These are phyloP conservation scores for Microcos paniculata DNA, from an alignment of 345 rosid species.

Conservation along the genomic window DNA sequence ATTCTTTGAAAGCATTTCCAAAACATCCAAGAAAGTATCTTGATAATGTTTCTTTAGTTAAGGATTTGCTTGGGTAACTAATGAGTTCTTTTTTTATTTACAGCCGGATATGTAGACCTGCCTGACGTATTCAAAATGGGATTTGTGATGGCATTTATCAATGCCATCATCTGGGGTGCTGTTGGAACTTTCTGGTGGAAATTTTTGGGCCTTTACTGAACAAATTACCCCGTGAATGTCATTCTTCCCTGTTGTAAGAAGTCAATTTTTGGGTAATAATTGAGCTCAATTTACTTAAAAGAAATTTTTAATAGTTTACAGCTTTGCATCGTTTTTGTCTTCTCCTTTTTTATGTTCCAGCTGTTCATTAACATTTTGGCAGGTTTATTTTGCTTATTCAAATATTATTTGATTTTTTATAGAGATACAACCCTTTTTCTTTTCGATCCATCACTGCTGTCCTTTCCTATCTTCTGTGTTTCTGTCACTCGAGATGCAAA, in stretches of 20 bases:
- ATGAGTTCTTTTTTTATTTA: slow-evolving; percentile 9
- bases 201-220: slow-evolving; percentile 86
- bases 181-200: slow-evolving; percentile 97
- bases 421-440: neutral
- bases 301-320: neutral
- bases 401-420: neutral
- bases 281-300: slow-evolving; percentile 15
- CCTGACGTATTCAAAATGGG: slow-evolving; percentile 90
- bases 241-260: slow-evolving; percentile 11
- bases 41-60: neutral
- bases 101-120: slow-evolving; percentile 92
- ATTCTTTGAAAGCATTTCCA: neutral
- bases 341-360: neutral
- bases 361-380: neutral
- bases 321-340: neutral
- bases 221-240: slow-evolving; percentile 20
- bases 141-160: slow-evolving; percentile 68
- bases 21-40: neutral
- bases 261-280: slow-evolving; percentile 4
- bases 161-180: slow-evolving; percentile 78
- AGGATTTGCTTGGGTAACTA: neutral
- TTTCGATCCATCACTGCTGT: neutral
- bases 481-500: neutral
- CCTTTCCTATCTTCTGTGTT: neutral
- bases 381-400: neutral